Conservation (phyloP, 2,329 filamentous ascomycete species). For the Grosmannia serpens region DNA sequence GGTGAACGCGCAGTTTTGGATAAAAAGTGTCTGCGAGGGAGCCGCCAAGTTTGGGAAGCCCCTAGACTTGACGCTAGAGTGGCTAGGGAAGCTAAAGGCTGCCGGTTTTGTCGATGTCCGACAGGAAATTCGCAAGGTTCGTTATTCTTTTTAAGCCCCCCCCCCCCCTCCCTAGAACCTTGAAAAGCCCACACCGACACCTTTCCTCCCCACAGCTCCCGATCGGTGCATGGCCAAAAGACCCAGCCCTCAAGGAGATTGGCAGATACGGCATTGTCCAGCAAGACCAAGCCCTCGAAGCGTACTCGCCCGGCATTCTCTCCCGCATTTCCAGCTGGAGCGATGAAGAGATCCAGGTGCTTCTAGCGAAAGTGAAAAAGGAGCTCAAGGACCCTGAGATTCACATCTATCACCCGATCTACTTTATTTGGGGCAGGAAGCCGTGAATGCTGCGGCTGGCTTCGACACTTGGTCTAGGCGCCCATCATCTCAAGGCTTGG, state of each 20-base stretch:
- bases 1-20: constrained; percentile 8
- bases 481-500: too few relatives aligned
- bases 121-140: background rate
- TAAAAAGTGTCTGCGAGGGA: constrained; percentile 5
- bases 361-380: constrained; percentile 8
- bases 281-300: background rate
- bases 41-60: constrained; percentile 10
- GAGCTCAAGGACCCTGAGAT: constrained; percentile 6
- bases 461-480: too few relatives aligned
- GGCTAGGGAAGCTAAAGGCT: constrained; percentile 14
- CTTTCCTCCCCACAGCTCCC: constrained; percentile 8
- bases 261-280: background rate
- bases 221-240: constrained; percentile 18
- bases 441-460: background rate
- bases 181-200: too few relatives aligned
- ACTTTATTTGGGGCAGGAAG: constrained; percentile 1
- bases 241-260: constrained; percentile 4
- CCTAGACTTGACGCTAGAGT: constrained; percentile 7
- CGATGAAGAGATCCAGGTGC: constrained; percentile 5
- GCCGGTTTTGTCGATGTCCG: constrained; percentile 18
- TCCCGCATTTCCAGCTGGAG: constrained; percentile 14
- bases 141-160: background rate
- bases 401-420: constrained; percentile 6
- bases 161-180: too few relatives aligned
- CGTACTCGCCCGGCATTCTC: constrained; percentile 2